Base-by-base conservation (phyloP, 495 filamentous ascomycete genomes). In the Jackrogersella multiformis region DNA sequence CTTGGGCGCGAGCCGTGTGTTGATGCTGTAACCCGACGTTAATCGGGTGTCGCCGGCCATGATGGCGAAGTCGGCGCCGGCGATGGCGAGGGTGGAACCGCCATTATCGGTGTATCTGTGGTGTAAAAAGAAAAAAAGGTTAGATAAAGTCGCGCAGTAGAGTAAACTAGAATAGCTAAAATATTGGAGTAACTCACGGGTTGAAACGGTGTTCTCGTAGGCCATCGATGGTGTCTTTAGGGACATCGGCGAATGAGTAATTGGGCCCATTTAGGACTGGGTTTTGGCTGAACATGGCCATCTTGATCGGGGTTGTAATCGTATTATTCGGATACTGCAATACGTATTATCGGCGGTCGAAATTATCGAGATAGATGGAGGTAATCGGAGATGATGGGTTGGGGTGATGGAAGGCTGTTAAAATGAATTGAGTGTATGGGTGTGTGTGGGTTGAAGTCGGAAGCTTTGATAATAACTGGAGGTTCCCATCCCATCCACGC, bases 21-120 rank as follows among this genome's bases (percentile, higher is more conserved):
- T 97, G 87, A 99, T 99, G 84, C 90, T 98, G 87, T 98, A 99
- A 75, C 95, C 95, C 38, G 89, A 88, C 42, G 94, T 97, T 59
- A 91, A 90, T 69, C 95, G 91, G 59, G 95, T 99, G 80, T 99
- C 95, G 77, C 95, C 95, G 42, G 95, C 95, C 74, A 99, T 85
- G 78, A 99, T 94, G 57, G 93, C 84, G 83, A 98, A 99, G 80
- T 95, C 90, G 74, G 88, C 88, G 69, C 95, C 95, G 32, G 91
- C 88, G 77, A 99, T 98, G 73, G 95, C 95, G 60, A 99, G 87
- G 26, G 95, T 97, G 52, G 92, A 96, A 69, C 95, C 95, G 66
- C 95, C 95, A 74, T 99, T 99, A 81, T 99, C 95, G 68, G 95
- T 93, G 74, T 99, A 99, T 67, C 91, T 96, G 74, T n/a, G 77